Conservation (phyloP, 495 filamentous ascomycete species). For the Aspergillus biplanus region DNA sequence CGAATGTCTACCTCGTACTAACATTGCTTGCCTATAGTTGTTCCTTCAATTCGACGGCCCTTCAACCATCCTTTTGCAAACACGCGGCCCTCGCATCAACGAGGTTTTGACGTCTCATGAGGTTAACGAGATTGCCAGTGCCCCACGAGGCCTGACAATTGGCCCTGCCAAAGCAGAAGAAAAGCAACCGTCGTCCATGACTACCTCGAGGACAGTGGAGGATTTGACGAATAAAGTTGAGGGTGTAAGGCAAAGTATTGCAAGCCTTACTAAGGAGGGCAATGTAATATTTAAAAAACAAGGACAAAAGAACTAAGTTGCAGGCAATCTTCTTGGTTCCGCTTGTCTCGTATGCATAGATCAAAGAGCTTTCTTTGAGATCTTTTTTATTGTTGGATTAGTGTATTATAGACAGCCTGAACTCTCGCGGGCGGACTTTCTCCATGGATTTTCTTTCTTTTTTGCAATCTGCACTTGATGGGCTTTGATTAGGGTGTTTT, state of each 20-base stretch:
- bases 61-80: slow-evolving; percentile 81
- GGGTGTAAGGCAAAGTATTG: slow-evolving; percentile 51
- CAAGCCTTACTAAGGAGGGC: slow-evolving; percentile 65
- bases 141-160: slow-evolving; percentile 57
- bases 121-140: slow-evolving; percentile 83
- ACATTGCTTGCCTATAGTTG: slow-evolving; percentile 49
- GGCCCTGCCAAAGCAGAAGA: slow-evolving; percentile 52
- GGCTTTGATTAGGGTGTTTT: too few relatives aligned
- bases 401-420: slow-evolving; percentile 32
- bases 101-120: slow-evolving; percentile 77
- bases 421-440: slow-evolving; percentile 13
- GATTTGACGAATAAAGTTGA: slow-evolving; percentile 38
- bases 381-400: slow-evolving; percentile 24
- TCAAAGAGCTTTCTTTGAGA: slow-evolving; percentile 13
- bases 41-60: slow-evolving; percentile 91
- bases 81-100: slow-evolving; percentile 70
- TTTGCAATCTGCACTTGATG: not conserved
- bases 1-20: not conserved
- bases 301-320: slow-evolving; percentile 30
- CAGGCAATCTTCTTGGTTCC: slow-evolving; percentile 8
- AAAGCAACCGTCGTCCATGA: slow-evolving; percentile 17
- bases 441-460: slow-evolving; percentile 9
- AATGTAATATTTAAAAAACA: slow-evolving; percentile 71
- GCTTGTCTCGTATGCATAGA: slow-evolving; percentile 11
- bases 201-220: slow-evolving; percentile 37